Conservation (phyloP, 441 rosid species). For the Bocquillonia castaneifolia region DNA sequence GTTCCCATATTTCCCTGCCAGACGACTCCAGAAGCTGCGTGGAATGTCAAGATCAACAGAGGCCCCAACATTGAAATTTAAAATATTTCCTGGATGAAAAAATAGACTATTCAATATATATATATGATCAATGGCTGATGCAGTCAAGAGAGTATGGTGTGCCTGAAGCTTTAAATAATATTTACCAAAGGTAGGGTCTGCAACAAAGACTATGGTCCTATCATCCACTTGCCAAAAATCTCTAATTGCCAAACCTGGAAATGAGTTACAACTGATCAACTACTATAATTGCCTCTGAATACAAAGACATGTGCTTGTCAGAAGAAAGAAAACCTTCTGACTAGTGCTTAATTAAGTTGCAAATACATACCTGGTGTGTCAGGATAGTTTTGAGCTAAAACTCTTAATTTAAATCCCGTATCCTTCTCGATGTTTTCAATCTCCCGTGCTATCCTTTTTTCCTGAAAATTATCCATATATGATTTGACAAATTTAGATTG, state of each 20-base stretch:
- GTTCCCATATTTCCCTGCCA: slow-evolving; percentile 84
- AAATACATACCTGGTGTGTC: slow-evolving; percentile 67
- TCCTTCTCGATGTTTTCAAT: slow-evolving; percentile 63
- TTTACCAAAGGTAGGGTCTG: slow-evolving; percentile 92
- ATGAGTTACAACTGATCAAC: not conserved
- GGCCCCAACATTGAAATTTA: slow-evolving; percentile 65
- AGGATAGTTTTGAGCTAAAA: slow-evolving; percentile 86
- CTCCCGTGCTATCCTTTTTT: slow-evolving; percentile 65
- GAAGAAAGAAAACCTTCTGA: not conserved
- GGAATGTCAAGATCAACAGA: slow-evolving; percentile 66
- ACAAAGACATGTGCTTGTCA: not conserved
- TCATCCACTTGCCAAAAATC: slow-evolving; percentile 90
- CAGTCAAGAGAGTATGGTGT: slow-evolving; percentile 3
- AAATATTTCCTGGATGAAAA: slow-evolving; percentile 42
- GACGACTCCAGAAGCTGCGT: slow-evolving; percentile 71
- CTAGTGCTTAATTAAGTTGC: not conserved
- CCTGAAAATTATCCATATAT: slow-evolving; percentile 38
- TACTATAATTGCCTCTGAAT: not conserved
- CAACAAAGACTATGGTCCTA: slow-evolving; percentile 79
- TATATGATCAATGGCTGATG: slow-evolving; percentile 13
- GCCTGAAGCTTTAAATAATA: slow-evolving; percentile 1
- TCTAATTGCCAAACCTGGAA: slow-evolving; percentile 69
- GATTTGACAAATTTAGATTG: not conserved
- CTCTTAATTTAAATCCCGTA: slow-evolving; percentile 73
- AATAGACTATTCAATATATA: slow-evolving; percentile 1